Percentiles rank a stretch among this genome's conserved stretches.
phyloP scores from a whole-genome alignment of 2,329 filamentous ascomycete genomes.

The Orbilia oligospora region DNA sequence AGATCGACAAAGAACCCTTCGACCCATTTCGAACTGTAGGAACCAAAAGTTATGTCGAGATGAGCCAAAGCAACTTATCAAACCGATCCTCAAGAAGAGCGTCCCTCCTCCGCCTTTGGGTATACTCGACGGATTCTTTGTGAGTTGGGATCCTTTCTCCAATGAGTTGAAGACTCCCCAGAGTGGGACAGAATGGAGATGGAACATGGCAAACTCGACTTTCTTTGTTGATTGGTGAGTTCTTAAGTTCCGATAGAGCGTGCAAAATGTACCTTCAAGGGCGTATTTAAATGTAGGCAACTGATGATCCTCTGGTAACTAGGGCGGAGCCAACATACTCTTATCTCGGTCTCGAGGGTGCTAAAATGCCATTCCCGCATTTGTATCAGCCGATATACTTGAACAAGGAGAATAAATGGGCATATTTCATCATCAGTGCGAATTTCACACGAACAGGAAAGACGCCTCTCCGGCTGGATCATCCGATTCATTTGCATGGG shows the following conservation, averaged over 20 bases:
- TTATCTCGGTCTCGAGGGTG: constrained; percentile 43
- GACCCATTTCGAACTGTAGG: constrained; percentile 25
- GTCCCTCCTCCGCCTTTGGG: constrained; percentile 34
- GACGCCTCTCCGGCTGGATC: constrained; percentile 63
- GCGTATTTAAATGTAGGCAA: no score
- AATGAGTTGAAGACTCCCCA: constrained; percentile 13
- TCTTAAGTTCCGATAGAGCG: not conserved
- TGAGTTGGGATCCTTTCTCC: constrained; percentile 20
- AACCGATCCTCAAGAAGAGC: constrained; percentile 33
- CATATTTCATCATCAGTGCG: constrained; percentile 66
- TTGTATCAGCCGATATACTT: constrained; percentile 71
- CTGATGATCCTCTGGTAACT: not conserved
- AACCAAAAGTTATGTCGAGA: constrained; percentile 32
- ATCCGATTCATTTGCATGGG: constrained; percentile 72
- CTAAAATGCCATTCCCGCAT: constrained; percentile 64
- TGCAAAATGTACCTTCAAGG: not conserved
- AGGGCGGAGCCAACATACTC: constrained; percentile 49
- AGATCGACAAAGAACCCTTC: constrained; percentile 32
- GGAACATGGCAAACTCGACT: constrained; percentile 43
- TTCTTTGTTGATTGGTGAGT: constrained; percentile 50
- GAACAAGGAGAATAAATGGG: constrained; percentile 70
- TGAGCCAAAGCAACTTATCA: constrained; percentile 22
- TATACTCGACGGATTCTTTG: constrained; percentile 34
- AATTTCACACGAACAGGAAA: constrained; percentile 54
- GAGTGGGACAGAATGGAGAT: constrained; percentile 23